Evolutionary conservation across 768 basidiomycete genomes (phyloP), one percentile per base, ranked within the genome.

Genomic region (Suillus tomentosus): DNA sequence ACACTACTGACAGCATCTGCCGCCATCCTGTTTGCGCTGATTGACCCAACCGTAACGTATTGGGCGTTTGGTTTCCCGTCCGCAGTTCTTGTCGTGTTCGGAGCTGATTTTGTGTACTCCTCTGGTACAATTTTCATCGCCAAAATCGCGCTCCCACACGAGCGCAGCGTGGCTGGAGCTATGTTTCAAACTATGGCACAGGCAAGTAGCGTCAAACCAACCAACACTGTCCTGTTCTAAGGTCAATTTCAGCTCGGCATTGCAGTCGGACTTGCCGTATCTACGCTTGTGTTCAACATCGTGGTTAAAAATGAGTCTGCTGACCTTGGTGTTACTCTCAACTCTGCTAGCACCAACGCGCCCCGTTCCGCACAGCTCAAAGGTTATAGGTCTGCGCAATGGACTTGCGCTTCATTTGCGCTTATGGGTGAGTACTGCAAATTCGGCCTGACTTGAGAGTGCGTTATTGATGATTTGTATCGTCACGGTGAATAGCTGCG

Each of bases 1-100:
- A 87, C 88, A 1, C 59, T 83, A 11, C 72, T 87, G 37, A 92
- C 92, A 1, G 79, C 80, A 6, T 58, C 73, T 9, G 88, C 89
- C 0, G 82, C 81, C 64, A 74, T 92, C 9, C 76, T 92, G 2
- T 90, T 92, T 69, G 91, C 91, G 2, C 66, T 90, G 3, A 89
- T 92, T 66, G 67, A 84, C 22, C 82, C 88, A 0, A 66, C 74
- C 0, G 78, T 78, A 9, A 75, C 86, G 1, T 94, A 87, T 68
- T 94, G 92, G 92, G 89, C 87, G 1, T 89, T 81, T 64, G 87
- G 85, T 6, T 94, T 94, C 74, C 89, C 91, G 0, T 83, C 87
- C 1, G 82, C 89, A 0, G 74, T 85, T 45, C 61, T 89, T 53
- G 76, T 84, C 27, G 91, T 92, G 14, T 81, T 91, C 56, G 92